Percentiles rank a stretch among this genome's conserved stretches.
phyloP scores from a whole-genome alignment of 306 rosid species.

The Mimosa pudica region DNA sequence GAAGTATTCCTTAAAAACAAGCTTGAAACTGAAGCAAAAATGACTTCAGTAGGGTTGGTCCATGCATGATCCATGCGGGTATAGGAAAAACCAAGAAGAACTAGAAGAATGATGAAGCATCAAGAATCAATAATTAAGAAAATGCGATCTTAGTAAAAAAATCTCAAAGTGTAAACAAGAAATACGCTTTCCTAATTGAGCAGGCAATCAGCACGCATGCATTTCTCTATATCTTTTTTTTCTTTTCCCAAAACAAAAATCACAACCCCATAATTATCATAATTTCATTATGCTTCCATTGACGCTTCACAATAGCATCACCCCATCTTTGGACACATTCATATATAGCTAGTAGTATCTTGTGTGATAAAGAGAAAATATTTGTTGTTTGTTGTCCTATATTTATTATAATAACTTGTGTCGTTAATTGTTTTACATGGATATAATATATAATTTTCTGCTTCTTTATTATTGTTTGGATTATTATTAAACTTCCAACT shows the following conservation, averaged over 20 bases:
- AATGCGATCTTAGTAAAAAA: background rate
- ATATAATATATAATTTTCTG: too few relatives aligned
- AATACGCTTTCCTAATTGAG: background rate
- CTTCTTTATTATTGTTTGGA: too few relatives aligned
- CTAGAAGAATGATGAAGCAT: background rate
- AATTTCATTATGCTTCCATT: too few relatives aligned
- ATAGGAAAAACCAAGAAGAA: background rate
- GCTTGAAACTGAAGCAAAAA: slow-evolving; percentile 4
- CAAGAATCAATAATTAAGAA: background rate
- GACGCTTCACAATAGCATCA: too few relatives aligned
- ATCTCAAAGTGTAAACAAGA: background rate
- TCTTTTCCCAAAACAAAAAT: background rate
- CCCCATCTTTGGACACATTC: too few relatives aligned
- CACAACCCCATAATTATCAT: background rate
- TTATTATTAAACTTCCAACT: too few relatives aligned
- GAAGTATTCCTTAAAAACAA: background rate
- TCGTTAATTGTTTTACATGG: too few relatives aligned
- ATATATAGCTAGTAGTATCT: too few relatives aligned
- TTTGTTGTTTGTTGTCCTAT: too few relatives aligned
- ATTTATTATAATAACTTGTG: too few relatives aligned
- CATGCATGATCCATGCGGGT: background rate
- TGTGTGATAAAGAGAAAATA: too few relatives aligned
- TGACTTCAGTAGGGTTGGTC: background rate
- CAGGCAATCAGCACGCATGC: slow-evolving; percentile 21
- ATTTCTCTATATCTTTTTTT: background rate